Percentiles rank a stretch among this genome's conserved stretches.
These are phyloP conservation scores for Euptelea pleiosperma DNA, from an alignment of 164 flowering plant genomes.

Conservation along the genomic window DNA sequence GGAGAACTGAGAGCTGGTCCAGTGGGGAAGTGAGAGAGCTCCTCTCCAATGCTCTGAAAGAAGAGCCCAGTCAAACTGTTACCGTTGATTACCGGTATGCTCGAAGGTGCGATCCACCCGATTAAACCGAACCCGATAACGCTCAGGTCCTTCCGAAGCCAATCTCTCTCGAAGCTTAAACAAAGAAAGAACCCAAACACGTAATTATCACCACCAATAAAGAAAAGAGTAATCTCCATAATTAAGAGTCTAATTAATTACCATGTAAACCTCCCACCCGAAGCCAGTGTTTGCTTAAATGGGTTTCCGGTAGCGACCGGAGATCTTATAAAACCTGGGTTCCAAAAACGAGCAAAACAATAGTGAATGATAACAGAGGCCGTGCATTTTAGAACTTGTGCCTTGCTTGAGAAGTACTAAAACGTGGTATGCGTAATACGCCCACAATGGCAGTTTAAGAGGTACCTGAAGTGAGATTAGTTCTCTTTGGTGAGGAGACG, in stretches of 20 bases:
- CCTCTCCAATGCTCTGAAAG: slow-evolving; percentile 85
- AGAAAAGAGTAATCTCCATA: neutral
- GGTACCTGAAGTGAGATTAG: slow-evolving; percentile 46
- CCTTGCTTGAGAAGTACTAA: too few relatives aligned
- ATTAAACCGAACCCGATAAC: slow-evolving; percentile 94
- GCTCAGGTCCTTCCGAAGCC: slow-evolving; percentile 79
- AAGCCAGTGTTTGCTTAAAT: slow-evolving; percentile 37
- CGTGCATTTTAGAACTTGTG: too few relatives aligned
- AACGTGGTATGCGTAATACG: neutral
- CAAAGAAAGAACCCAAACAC: neutral
- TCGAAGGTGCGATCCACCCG: slow-evolving; percentile 95
- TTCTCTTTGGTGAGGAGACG: slow-evolving; percentile 28
- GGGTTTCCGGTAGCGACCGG: slow-evolving; percentile 51
- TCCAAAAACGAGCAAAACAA: neutral
- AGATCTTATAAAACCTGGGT: slow-evolving; percentile 53
- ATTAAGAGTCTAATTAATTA: slow-evolving; percentile 20
- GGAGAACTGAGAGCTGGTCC: slow-evolving; percentile 73
- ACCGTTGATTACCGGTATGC: slow-evolving; percentile 80
- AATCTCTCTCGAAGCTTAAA: slow-evolving; percentile 68
- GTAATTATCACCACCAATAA: neutral
- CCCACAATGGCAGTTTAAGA: neutral
- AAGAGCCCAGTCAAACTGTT: slow-evolving; percentile 89
- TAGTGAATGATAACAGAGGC: neutral
- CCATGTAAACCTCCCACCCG: slow-evolving; percentile 66
- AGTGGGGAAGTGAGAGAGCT: slow-evolving; percentile 86